Evolutionary conservation across 169 alveolate species (phyloP).

Genomic region (Plasmodium sp.): DNA sequence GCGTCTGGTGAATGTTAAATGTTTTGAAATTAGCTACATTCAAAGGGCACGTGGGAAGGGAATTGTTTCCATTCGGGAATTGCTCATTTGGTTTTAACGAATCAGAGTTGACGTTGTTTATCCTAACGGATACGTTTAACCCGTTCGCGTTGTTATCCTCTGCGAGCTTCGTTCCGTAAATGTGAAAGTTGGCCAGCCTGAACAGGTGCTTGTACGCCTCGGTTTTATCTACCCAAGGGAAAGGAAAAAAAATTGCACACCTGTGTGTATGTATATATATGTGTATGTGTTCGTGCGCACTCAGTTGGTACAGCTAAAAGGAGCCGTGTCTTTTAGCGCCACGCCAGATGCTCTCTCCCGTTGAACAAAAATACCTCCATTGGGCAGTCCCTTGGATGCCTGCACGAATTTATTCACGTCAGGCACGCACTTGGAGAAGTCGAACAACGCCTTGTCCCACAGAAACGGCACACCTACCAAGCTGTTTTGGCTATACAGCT

Average conservation of each 20-base stretch:
- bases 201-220: slow-evolving; percentile 2
- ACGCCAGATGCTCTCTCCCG: not conserved
- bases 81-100: slow-evolving; percentile 48
- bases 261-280: not conserved
- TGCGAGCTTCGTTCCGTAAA: slow-evolving; percentile 26
- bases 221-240: not conserved
- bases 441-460: slow-evolving; percentile 55
- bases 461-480: slow-evolving; percentile 6
- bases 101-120: slow-evolving; percentile 26
- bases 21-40: slow-evolving; percentile 13
- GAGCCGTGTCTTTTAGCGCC: not conserved
- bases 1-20: slow-evolving; percentile 12
- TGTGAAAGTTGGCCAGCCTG: slow-evolving; percentile 38
- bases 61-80: slow-evolving; percentile 14
- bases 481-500: slow-evolving; percentile 35
- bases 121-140: slow-evolving; percentile 14
- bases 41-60: slow-evolving; percentile 34
- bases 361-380: slow-evolving; percentile 11
- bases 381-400: slow-evolving; percentile 16
- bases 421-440: slow-evolving; percentile 66
- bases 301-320: not conserved
- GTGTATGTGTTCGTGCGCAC: not conserved
- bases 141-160: slow-evolving; percentile 28
- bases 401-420: slow-evolving; percentile 18
- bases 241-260: not conserved